Percentiles rank a stretch among this genome's conserved stretches.
Evolutionary conservation across 179 eudicot species (phyloP).

Genomic region (Spinacia oleracea): DNA sequence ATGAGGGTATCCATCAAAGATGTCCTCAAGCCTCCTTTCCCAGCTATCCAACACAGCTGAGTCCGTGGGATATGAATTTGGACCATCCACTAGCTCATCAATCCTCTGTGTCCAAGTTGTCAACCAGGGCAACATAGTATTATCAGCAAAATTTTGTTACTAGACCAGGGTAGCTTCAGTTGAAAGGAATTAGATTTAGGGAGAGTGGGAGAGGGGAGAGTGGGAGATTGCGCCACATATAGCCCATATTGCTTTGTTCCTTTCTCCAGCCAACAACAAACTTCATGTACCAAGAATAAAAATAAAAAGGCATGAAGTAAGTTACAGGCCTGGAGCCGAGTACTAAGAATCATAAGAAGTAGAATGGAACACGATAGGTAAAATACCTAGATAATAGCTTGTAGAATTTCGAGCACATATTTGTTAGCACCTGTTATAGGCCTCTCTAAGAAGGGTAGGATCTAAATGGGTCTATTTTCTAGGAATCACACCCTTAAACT

Average conservation of each 20-base stretch:
- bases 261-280: conserved; percentile 48
- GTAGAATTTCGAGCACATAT: conserved; percentile 46
- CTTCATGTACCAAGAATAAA: conserved; percentile 40
- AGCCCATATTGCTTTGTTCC: conserved; percentile 57
- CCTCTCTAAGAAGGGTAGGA: conserved; percentile 39
- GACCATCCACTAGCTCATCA: conserved; percentile 63
- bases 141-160: too few species aligned
- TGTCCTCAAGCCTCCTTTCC: too few species aligned
- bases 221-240: conserved; percentile 46
- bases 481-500: too few species aligned
- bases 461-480: conserved; percentile 21
- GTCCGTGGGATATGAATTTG: conserved; percentile 30
- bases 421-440: conserved; percentile 38
- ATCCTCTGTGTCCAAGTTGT: conserved; percentile 56
- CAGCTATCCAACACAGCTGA: too few species aligned
- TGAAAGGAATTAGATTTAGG: too few species aligned
- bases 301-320: background rate
- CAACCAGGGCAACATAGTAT: background rate
- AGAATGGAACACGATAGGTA: background rate
- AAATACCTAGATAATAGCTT: conserved; percentile 50
- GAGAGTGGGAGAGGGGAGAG: too few species aligned
- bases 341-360: background rate
- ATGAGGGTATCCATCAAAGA: too few species aligned
- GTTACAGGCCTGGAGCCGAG: too few species aligned
- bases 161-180: too few species aligned